Conservation (phyloP, 1,139 yeast species). For the Pichia sp. region DNA sequence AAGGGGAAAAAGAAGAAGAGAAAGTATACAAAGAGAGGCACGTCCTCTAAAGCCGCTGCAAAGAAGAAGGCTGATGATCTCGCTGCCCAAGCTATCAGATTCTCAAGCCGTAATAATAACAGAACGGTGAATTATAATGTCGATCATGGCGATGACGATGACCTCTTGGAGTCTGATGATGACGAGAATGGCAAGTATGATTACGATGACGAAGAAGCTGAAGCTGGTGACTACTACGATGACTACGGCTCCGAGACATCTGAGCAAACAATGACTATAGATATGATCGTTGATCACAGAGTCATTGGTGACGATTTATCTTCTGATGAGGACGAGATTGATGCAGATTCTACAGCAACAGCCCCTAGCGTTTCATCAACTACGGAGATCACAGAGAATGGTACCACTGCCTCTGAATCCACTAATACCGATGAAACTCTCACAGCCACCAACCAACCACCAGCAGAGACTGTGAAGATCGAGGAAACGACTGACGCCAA, state of each 20-base stretch:
- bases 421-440: slow-evolving; percentile 1
- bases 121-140: slow-evolving; percentile 69
- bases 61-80: slow-evolving; percentile 9
- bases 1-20: slow-evolving; percentile 9
- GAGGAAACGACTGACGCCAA: slow-evolving; percentile 2
- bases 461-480: no score
- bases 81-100: slow-evolving; percentile 36
- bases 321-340: slow-evolving; percentile 25
- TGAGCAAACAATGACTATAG: slow-evolving; percentile 34
- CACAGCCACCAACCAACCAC: no score
- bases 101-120: slow-evolving; percentile 62
- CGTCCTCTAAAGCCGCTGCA: not conserved
- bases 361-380: no score
- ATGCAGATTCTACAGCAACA: no score
- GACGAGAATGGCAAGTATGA: slow-evolving; percentile 31
- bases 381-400: slow-evolving; percentile 4
- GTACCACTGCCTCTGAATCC: not conserved
- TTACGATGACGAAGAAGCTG: slow-evolving; percentile 28
- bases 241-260: slow-evolving; percentile 19
- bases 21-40: not conserved
- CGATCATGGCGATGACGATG: slow-evolving; percentile 57
- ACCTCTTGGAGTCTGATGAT: slow-evolving; percentile 48
- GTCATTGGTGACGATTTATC: slow-evolving; percentile 30
- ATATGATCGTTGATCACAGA: slow-evolving; percentile 49
- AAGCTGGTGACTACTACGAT: slow-evolving; percentile 35